A percentile compares a stretch with the other conserved stretches of the same genome.
phyloP scores from a whole-genome alignment of 306 rosid genomes.

The Vachellia pachyceras region DNA sequence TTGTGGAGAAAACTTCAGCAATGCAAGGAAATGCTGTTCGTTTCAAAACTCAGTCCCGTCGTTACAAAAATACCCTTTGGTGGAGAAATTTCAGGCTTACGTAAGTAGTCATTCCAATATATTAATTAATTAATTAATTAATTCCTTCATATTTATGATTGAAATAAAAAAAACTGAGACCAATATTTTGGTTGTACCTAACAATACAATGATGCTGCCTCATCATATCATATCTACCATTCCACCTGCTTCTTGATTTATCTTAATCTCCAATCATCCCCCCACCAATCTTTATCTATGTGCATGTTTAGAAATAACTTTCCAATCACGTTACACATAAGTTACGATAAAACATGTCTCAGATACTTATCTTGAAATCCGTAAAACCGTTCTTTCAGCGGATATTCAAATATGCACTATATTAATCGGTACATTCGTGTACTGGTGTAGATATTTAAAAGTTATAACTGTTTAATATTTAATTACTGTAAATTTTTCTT shows the following conservation, averaged over 20 bases:
- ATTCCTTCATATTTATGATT: no score
- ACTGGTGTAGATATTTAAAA: no score
- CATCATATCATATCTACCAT: background rate
- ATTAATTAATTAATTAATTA: no score
- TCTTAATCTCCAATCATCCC: background rate
- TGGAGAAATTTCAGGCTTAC: constrained; percentile 89
- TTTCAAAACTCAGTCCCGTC: constrained; percentile 86
- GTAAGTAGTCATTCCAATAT: constrained; percentile 58
- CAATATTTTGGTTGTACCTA: background rate
- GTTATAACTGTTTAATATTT: background rate
- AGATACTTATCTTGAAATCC: no score
- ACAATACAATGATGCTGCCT: background rate
- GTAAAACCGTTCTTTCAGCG: no score
- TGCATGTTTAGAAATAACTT: no score
- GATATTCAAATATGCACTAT: no score
- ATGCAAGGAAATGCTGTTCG: constrained; percentile 85
- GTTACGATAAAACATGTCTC: no score
- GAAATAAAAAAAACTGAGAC: no score
- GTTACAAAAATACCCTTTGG: constrained; percentile 78
- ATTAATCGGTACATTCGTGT: no score
- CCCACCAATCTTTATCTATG: background rate
- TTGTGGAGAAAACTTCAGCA: constrained; percentile 83
- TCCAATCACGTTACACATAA: no score
- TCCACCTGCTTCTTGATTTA: background rate
- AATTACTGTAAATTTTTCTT: background rate